Conservation (phyloP, 2,329 filamentous ascomycete genomes). For the Neoarthrinium moseri region DNA sequence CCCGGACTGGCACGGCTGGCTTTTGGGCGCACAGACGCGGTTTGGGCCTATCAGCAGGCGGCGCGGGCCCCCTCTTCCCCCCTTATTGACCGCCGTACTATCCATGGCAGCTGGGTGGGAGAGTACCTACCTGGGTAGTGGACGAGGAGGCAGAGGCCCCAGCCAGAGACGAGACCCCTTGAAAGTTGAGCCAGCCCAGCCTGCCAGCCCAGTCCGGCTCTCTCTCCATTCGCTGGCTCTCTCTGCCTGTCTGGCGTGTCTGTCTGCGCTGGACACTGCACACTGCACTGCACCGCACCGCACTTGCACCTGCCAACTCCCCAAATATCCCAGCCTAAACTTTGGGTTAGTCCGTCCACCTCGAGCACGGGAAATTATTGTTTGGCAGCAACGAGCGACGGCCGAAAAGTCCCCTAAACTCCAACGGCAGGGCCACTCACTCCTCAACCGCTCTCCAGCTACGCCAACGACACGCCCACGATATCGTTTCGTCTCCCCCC, state of each 20-base stretch:
- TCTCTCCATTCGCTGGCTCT: no score
- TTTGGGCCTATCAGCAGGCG: conserved; percentile 23
- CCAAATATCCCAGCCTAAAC: no score
- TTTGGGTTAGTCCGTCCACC: conserved; percentile 9
- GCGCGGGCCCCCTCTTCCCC: conserved; percentile 22
- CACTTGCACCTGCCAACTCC: no score
- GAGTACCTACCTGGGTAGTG: no score
- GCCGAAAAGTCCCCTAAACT: conserved; percentile 32
- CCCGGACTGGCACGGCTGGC: conserved; percentile 14
- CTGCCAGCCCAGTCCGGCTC: no score
- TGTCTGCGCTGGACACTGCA: no score
- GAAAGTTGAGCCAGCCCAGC: no score
- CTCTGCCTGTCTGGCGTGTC: no score
- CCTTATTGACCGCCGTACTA: conserved; percentile 13
- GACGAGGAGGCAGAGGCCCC: no score
- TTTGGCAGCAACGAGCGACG: conserved; percentile 30
- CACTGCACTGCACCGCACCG: no score
- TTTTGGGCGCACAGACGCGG: conserved; percentile 18
- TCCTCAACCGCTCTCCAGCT: conserved; percentile 8
- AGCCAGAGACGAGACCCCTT: no score
- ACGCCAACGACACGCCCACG: conserved; percentile 16
- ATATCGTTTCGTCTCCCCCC: conserved; percentile 14
- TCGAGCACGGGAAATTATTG: conserved; percentile 46
- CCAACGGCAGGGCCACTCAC: conserved; percentile 6
- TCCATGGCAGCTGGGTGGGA: conserved; percentile 2